Conservation (phyloP, 2,329 filamentous ascomycete species). For the Metarhizium brunneum region DNA sequence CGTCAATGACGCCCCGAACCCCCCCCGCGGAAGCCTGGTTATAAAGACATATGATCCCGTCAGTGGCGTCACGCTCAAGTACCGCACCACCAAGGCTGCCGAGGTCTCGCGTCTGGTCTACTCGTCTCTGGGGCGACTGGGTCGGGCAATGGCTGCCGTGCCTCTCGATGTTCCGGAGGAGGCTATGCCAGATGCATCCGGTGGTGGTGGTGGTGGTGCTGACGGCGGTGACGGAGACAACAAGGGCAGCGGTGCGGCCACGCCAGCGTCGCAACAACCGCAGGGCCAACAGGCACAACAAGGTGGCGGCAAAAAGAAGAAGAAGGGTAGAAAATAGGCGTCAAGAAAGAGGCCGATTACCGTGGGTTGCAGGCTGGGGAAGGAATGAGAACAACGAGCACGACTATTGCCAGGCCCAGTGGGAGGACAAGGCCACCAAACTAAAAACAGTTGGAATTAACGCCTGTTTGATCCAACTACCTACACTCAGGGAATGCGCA, state of each 20-base stretch:
- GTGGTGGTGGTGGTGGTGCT: constrained; percentile 4
- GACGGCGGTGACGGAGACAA: constrained; percentile 15
- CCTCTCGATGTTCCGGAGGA: constrained; percentile 31
- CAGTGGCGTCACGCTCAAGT: constrained; percentile 78
- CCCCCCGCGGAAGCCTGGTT: constrained; percentile 60
- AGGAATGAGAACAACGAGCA: not conserved
- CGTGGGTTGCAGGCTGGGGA: too few species aligned
- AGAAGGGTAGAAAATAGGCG: constrained; percentile 58
- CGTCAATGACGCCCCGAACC: constrained; percentile 24
- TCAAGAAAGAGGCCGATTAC: not conserved
- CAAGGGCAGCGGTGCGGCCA: constrained; percentile 19
- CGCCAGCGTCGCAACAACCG: constrained; percentile 9
- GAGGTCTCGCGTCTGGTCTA: constrained; percentile 75
- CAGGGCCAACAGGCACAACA: constrained; percentile 15
- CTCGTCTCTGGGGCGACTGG: constrained; percentile 64
- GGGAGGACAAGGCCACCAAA: not conserved
- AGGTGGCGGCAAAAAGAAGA: constrained; percentile 54
- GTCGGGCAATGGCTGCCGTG: constrained; percentile 56
- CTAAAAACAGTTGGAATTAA: not conserved
- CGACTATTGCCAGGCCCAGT: not conserved
- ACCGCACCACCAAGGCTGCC: constrained; percentile 80
- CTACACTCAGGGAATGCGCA: not conserved
- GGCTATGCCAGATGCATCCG: constrained; percentile 30
- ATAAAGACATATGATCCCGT: constrained; percentile 85
- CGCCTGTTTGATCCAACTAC: not conserved